phyloP scores from a whole-genome alignment of 1,284 basidiomycete genomes.

The Sporisorium reilianum region DNA sequence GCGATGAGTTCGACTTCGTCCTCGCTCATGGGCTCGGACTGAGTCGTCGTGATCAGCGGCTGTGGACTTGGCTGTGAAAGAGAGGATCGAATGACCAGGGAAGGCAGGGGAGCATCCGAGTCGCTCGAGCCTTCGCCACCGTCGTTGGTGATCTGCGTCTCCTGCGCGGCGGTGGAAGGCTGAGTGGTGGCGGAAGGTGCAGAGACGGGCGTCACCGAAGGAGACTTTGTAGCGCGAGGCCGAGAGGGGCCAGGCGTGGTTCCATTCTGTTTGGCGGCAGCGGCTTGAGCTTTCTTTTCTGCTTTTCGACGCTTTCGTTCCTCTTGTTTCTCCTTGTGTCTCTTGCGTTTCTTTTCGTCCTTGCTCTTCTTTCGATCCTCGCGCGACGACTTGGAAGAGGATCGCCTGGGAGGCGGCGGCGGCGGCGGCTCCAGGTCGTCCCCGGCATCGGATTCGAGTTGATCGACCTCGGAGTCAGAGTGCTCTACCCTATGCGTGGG shows the following conservation, averaged over 20 bases:
- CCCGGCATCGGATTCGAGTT: conserved; percentile 21
- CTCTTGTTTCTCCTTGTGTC: conserved; percentile 9
- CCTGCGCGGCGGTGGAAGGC: neutral
- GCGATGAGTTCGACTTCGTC: conserved; percentile 30
- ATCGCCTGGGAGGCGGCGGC: neutral
- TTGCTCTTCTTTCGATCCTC: neutral
- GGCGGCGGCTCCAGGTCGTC: conserved; percentile 8
- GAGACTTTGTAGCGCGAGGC: neutral
- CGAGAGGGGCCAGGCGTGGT: neutral
- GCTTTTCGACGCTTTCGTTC: conserved; percentile 10
- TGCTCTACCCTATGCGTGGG: neutral
- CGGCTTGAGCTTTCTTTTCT: conserved; percentile 12
- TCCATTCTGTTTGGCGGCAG: conserved; percentile 8
- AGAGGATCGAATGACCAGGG: conserved; percentile 3
- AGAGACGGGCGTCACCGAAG: neutral
- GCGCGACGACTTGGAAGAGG: neutral
- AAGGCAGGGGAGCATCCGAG: conserved; percentile 12
- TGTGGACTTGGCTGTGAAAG: neutral
- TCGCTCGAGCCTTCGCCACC: conserved; percentile 2
- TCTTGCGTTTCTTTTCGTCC: conserved; percentile 5
- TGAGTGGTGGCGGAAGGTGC: neutral
- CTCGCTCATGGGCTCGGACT: conserved; percentile 12
- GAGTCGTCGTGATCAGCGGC: neutral
- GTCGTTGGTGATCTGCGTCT: neutral
- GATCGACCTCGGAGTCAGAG: conserved; percentile 13